phyloP scores from a whole-genome alignment of 495 filamentous ascomycete species.

The Platismatia glauca region DNA sequence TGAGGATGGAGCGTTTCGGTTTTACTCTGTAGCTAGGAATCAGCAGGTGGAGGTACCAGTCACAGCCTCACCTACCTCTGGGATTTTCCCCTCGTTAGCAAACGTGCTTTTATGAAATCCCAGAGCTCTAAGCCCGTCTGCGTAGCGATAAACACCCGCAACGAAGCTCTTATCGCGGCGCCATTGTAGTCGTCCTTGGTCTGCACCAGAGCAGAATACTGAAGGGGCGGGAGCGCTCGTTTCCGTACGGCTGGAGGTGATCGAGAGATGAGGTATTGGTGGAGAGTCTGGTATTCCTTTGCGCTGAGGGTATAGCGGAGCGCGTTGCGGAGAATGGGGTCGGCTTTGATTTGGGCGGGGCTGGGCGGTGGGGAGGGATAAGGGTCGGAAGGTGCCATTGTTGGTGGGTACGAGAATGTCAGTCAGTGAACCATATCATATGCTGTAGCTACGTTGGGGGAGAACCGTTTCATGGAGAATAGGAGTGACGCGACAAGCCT shows the following conservation, averaged over 20 bases:
- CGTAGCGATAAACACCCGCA: conserved; percentile 67
- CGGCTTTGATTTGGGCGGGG: conserved; percentile 12
- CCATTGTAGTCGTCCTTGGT: conserved; percentile 65
- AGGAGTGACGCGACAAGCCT: background rate
- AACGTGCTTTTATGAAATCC: conserved; percentile 41
- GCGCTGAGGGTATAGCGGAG: conserved; percentile 76
- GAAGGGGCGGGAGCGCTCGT: conserved; percentile 50
- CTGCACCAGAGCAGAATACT: conserved; percentile 42
- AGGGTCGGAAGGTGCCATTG: conserved; percentile 15
- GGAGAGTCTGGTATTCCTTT: conserved; percentile 73
- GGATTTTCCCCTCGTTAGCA: conserved; percentile 31
- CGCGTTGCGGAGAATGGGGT: conserved; percentile 51
- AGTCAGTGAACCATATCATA: background rate
- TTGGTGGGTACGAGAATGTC: background rate
- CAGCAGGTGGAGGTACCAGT: background rate
- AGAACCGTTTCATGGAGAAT: background rate
- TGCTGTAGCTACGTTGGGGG: background rate
- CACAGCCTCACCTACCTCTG: conserved; percentile 35
- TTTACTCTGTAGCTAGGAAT: conserved; percentile 28
- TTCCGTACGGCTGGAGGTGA: conserved; percentile 46
- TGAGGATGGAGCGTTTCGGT: conserved; percentile 46
- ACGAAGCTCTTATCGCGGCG: conserved; percentile 62
- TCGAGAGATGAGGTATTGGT: conserved; percentile 66
- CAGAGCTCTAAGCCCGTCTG: conserved; percentile 61
- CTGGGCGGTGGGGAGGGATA: conserved; percentile 19